These are phyloP conservation scores for Blastobotrys apis DNA, from an alignment of 1,139 yeast genomes.

Conservation along the genomic window DNA sequence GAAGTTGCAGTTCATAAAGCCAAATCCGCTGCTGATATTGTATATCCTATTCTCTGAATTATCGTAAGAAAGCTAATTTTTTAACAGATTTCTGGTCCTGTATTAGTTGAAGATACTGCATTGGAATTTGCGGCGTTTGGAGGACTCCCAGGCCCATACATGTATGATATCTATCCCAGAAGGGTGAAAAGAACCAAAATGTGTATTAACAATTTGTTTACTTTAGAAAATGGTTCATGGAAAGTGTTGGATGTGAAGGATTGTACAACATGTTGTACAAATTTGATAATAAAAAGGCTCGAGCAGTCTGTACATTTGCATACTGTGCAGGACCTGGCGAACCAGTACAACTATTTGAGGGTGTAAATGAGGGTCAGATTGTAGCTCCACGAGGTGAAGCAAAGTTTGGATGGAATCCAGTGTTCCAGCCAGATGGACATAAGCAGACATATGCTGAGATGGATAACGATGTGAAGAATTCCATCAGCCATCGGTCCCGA, in stretches of 20 bases:
- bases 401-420: constrained; percentile 92
- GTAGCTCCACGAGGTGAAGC: constrained; percentile 74
- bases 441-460: constrained; percentile 80
- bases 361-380: constrained; percentile 73
- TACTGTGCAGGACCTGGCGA: constrained; percentile 78
- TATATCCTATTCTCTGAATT: constrained; percentile 24
- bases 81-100: constrained; percentile 72
- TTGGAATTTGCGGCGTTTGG: constrained; percentile 77
- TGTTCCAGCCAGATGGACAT: constrained; percentile 71
- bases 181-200: background rate
- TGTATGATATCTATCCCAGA: no score
- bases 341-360: constrained; percentile 74
- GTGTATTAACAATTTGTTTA: background rate
- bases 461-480: constrained; percentile 69
- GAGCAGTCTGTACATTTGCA: constrained; percentile 90
- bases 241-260: constrained; percentile 66
- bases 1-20: constrained; percentile 83
- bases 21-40: constrained; percentile 60
- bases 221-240: constrained; percentile 80
- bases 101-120: constrained; percentile 92
- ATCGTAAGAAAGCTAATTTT: no score
- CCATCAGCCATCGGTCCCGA: constrained; percentile 78
- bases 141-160: constrained; percentile 80
- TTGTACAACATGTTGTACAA: constrained; percentile 71
- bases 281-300: constrained; percentile 79